These are phyloP conservation scores for Acanthamoeba lenticulata DNA, from an alignment of 208 protist species.

Conservation along the genomic window DNA sequence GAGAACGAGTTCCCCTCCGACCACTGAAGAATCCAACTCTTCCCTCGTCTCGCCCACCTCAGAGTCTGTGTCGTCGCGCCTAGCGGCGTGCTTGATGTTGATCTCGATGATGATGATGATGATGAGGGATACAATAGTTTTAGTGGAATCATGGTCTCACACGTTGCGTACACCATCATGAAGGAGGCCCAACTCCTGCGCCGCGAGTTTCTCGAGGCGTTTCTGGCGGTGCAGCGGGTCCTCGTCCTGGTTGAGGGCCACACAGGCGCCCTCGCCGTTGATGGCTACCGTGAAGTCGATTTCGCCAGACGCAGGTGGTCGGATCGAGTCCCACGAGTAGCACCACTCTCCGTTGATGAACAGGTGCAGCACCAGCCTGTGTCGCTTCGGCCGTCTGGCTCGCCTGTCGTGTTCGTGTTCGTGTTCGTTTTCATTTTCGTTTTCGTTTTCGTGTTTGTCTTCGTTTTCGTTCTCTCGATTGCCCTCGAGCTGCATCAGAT, in stretches of 20 bases:
- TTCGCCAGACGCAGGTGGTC: not conserved
- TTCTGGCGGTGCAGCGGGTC: not conserved
- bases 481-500: not conserved
- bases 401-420: not conserved
- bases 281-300: slow-evolving; percentile 21
- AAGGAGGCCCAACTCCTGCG: no score
- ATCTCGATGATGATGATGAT: no score
- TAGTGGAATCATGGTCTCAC: no score
- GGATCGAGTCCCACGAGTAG: not conserved
- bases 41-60: no score
- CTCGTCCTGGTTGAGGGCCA: slow-evolving; percentile 5
- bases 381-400: not conserved
- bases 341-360: slow-evolving; percentile 14
- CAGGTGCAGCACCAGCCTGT: not conserved
- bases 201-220: not conserved
- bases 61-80: no score
- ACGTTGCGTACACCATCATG: no score
- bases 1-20: slow-evolving; percentile 46
- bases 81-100: no score
- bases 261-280: not conserved
- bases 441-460: not conserved
- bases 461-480: not conserved
- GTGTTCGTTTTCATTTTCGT: not conserved
- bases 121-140: no score
- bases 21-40: no score